Base-by-base conservation (phyloP, 371 early-diverging fungal genomes). In the Lichtheimia hyalospora region DNA sequence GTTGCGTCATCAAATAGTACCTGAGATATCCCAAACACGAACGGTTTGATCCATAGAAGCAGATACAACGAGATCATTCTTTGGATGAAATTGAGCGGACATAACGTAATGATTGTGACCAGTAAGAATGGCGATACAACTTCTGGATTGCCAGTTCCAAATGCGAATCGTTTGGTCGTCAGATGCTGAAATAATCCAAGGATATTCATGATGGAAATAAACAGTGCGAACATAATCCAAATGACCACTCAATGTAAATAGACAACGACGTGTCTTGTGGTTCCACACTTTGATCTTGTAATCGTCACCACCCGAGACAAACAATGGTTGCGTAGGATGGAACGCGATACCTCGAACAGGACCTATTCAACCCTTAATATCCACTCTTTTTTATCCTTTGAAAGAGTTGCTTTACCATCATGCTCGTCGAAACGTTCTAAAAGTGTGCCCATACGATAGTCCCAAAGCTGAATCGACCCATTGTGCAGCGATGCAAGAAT, bases 81-180 rank as follows among this genome's bases (percentile, higher is more conserved):
- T 94, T 44, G 97, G 96, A 68, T 99, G 96, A 84, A 99, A 99
- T 70, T 91, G 89, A 3, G 97, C 99, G 59, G 90, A 88, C 99
- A 99, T 99, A n/a, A 99, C 98, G 76, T 99, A 99, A 78, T 99
- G 99, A 67, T 96, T 97, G 78, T 99, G 99, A 2, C 99, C 99
- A 3, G 98, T 96, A 53, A 99, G 84, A 49, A 96, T 93, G 41
- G 96, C 94, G 54, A 99, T 92, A 72, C 97, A 96, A 73, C 90
- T 94, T 57, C 98, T 85, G n/a, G 97, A 96, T 78, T 99, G 98
- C 96, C 99, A 99, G 83, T 99, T 99, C 98, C 98, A 99, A 59
- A 99, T 95, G 61, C 98, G 92, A 64, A 99, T 96, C 16, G 99
- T 99, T 73, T 98, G 97, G 74, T 99, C 99, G 70, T 99, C 99